Conservation (phyloP, 2,329 filamentous ascomycete genomes). For the Didymella exigua region DNA sequence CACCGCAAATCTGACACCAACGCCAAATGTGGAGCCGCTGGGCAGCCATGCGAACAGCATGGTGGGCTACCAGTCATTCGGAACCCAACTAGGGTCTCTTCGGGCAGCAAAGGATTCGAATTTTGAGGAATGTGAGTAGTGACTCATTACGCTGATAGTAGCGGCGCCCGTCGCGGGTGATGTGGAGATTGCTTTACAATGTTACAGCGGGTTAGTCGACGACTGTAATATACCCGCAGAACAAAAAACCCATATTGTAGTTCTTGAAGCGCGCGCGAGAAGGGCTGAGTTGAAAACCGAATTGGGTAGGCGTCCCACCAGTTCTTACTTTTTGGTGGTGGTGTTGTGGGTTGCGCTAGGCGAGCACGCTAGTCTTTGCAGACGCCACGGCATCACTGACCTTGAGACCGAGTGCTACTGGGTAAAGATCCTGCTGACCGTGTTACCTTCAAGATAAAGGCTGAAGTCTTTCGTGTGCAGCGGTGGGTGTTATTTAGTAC, state of each 20-base stretch:
- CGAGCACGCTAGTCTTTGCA: slow-evolving; percentile 12
- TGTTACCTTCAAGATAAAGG: neutral
- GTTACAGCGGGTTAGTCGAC: slow-evolving; percentile 17
- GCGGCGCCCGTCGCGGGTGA: slow-evolving; percentile 13
- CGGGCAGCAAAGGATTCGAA: slow-evolving; percentile 31
- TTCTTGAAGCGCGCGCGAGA: neutral
- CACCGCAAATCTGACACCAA: slow-evolving; percentile 22
- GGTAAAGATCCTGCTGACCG: neutral
- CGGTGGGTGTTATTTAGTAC: neutral
- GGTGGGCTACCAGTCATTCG: slow-evolving; percentile 18
- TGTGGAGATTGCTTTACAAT: neutral
- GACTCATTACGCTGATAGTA: slow-evolving; percentile 28
- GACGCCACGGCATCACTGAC: slow-evolving; percentile 9
- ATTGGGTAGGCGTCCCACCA: slow-evolving; percentile 25
- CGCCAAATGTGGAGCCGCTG: slow-evolving; percentile 34
- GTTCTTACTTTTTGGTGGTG: slow-evolving; percentile 23
- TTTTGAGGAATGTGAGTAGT: slow-evolving; percentile 20
- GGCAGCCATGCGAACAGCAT: slow-evolving; percentile 36
- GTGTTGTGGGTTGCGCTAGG: slow-evolving; percentile 21
- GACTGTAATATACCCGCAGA: neutral
- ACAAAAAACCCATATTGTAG: neutral
- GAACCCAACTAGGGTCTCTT: slow-evolving; percentile 33
- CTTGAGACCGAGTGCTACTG: neutral
- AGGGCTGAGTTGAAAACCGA: neutral
- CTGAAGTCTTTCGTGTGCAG: neutral